These are phyloP conservation scores for Candida manassasensis DNA, from an alignment of 805 yeast species.

Conservation along the genomic window DNA sequence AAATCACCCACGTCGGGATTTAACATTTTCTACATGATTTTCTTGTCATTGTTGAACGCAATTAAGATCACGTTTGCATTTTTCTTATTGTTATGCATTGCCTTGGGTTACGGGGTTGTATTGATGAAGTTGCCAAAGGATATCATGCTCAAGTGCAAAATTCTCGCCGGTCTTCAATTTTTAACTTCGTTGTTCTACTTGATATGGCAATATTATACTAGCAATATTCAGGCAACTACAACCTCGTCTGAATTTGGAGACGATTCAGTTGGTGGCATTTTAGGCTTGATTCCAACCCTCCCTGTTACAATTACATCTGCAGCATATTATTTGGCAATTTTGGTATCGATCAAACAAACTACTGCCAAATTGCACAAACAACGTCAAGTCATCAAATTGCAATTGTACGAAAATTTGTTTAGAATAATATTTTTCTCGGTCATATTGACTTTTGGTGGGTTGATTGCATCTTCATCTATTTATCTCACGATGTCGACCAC, in stretches of 20 bases:
- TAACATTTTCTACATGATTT: slow-evolving; percentile 62
- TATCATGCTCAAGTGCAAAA: slow-evolving; percentile 56
- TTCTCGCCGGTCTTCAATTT: slow-evolving; percentile 39
- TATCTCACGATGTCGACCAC: slow-evolving; percentile 69
- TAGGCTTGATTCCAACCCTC: slow-evolving; percentile 56
- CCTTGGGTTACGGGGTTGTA: slow-evolving; percentile 94
- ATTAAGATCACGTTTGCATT: slow-evolving; percentile 82
- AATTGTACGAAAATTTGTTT: slow-evolving; percentile 78
- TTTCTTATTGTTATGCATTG: slow-evolving; percentile 77
- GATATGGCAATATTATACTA: slow-evolving; percentile 28
- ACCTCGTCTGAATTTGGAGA: slow-evolving; percentile 39
- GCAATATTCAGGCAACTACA: slow-evolving; percentile 18
- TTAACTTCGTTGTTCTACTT: slow-evolving; percentile 31
- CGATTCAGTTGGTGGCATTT: slow-evolving; percentile 40
- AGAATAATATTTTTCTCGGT: slow-evolving; percentile 70
- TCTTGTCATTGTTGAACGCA: slow-evolving; percentile 75
- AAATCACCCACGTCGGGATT: slow-evolving; percentile 50
- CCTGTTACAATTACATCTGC: slow-evolving; percentile 72
- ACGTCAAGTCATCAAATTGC: slow-evolving; percentile 86
- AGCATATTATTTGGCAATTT: slow-evolving; percentile 67
- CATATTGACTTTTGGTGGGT: slow-evolving; percentile 63
- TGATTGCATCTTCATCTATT: slow-evolving; percentile 63
- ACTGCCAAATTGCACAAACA: slow-evolving; percentile 71
- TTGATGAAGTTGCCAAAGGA: slow-evolving; percentile 75
- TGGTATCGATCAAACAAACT: slow-evolving; percentile 71